Conservation (phyloP, 306 rosid species). For the Mimosa pudica region DNA sequence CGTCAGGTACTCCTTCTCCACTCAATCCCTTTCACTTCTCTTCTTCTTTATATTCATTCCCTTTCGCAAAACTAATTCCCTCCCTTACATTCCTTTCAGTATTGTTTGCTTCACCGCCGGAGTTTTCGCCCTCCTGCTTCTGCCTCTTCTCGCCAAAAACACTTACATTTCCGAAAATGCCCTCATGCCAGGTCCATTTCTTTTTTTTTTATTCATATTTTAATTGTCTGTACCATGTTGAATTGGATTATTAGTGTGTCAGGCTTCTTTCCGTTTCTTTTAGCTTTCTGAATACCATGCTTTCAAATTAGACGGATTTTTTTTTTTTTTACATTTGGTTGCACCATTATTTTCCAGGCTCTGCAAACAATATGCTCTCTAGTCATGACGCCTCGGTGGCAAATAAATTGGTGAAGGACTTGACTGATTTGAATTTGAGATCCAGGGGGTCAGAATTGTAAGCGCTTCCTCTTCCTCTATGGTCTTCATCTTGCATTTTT, state of each 20-base stretch:
- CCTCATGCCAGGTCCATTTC: conserved; percentile 81
- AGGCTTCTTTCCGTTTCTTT: neutral
- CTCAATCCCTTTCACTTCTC: conserved; percentile 7
- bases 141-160: conserved; percentile 86
- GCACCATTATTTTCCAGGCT: conserved; percentile 45
- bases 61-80: conserved; percentile 5
- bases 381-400: conserved; percentile 65
- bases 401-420: conserved; percentile 60
- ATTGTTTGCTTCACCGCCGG: conserved; percentile 70
- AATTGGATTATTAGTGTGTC: neutral
- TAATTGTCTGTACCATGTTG: neutral
- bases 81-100: conserved; percentile 39
- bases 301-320: neutral
- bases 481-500: neutral
- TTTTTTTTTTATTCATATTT: neutral
- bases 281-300: neutral
- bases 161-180: conserved; percentile 94
- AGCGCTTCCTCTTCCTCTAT: conserved; percentile 12
- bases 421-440: conserved; percentile 46
- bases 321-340: neutral
- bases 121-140: conserved; percentile 73
- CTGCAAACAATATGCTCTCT: conserved; percentile 77
- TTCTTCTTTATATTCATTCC: neutral
- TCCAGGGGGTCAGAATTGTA: conserved; percentile 50
- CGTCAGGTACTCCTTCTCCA: conserved; percentile 54